Evolutionary conservation across 148 eudicot species (phyloP).

Genomic region (Fagopyrum homotropicum): DNA sequence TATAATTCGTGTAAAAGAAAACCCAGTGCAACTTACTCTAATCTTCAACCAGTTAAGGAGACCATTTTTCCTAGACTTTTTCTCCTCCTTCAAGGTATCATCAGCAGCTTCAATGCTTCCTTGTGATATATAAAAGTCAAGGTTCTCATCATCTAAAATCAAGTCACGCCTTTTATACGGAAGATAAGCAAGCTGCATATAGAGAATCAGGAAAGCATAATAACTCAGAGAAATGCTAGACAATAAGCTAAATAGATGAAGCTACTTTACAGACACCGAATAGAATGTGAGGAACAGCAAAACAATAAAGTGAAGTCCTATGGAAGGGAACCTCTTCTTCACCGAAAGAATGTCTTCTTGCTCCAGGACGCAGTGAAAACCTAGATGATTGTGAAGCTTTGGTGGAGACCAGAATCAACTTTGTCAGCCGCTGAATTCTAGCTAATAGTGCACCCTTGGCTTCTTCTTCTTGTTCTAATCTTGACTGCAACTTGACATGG

Average conservation of each 20-base stretch:
- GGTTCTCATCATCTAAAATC: constrained; percentile 80
- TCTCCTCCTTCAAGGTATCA: constrained; percentile 66
- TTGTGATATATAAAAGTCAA: constrained; percentile 60
- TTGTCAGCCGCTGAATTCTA: constrained; percentile 91
- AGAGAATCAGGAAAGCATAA: not conserved
- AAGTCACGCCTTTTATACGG: constrained; percentile 88
- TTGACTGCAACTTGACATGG: constrained; percentile 90
- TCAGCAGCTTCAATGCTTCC: constrained; percentile 54
- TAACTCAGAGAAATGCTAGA: not conserved
- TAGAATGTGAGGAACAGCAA: not conserved
- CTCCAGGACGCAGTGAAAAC: constrained; percentile 58
- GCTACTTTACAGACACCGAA: not conserved
- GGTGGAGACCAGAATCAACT: constrained; percentile 88
- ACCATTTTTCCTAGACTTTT: constrained; percentile 73
- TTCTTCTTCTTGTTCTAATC: constrained; percentile 98
- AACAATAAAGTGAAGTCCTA: not conserved
- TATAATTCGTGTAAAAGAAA: not conserved
- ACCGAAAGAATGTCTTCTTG: constrained; percentile 93
- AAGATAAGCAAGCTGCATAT: constrained; percentile 86
- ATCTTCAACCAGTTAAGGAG: constrained; percentile 84
- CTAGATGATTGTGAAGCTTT: constrained; percentile 78
- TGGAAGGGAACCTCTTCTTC: constrained; percentile 74
- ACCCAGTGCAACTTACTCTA: constrained; percentile 43
- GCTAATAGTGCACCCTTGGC: constrained; percentile 92
- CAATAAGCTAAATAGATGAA: not conserved